Evolutionary conservation across 345 rosid genomes (phyloP), one percentile per base, ranked within the genome.

Genomic region (Boechera stricta): DNA sequence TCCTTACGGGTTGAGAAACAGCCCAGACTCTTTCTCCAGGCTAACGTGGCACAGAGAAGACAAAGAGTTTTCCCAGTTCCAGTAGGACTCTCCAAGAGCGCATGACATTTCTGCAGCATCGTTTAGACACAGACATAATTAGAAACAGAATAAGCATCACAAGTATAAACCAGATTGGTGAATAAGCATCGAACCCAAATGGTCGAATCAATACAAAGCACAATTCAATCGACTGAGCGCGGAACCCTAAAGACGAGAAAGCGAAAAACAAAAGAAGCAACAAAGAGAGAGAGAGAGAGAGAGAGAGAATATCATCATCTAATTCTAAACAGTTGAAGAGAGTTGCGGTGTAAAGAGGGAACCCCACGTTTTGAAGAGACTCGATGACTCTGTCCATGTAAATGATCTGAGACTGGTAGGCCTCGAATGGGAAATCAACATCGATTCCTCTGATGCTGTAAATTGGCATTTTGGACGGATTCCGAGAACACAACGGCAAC

Each of bases 21-120:
- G 66, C 94, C 99, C 76, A 92, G 79, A 79, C 88, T 92, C 84
- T 87, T 92, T 85, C 99, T 87, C 99, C 99, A 95, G n/a, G 93
- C 94, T 87, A 95, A 80, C 64, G 98, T 88, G 56, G 98, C 97
- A 83, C 99, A 95, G 11, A 92, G 96, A 78, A 95, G 96, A 81
- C 97, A 92, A 51, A 91, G 73, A 8, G 99, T 95, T 82, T 95
- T 95, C 66, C 99, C 97, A 3, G 99, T 95, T 71, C 98, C 99
- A 48, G 99, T 92, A 9, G 98, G 99, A 80, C 98, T 95, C 83
- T 95, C 99, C 86, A 95, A 81, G 60, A 95, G 94, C 9, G 96
- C 98, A 83, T 91, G 92, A 66, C 93, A 85, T 77, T 83, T 85
- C 99, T 95, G 86, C 66, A 71, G 69, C 48, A 79, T 15, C 36